phyloP scores from a whole-genome alignment of 176 grass and related monocot species.

The Saccharum officinarum region DNA sequence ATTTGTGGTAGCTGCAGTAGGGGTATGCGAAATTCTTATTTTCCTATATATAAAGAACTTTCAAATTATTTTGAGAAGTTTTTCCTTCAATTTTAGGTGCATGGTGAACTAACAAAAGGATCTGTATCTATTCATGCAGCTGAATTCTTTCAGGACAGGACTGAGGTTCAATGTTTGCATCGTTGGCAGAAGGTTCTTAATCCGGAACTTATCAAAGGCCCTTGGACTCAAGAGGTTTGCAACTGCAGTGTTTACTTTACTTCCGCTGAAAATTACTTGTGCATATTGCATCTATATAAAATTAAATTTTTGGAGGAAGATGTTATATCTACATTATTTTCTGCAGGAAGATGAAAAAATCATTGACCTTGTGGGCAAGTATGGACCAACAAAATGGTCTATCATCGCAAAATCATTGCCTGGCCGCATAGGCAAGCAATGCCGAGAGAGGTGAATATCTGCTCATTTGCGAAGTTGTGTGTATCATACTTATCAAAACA shows the following conservation, averaged over 20 bases:
- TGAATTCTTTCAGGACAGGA: conserved; percentile 84
- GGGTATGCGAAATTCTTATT: not conserved
- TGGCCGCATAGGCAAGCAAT: conserved; percentile 98
- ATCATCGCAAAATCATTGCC: conserved; percentile 85
- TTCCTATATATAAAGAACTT: conserved; percentile 14
- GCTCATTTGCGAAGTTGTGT: conserved; percentile 4
- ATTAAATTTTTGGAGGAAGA: conserved; percentile 16
- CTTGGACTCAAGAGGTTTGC: conserved; percentile 93
- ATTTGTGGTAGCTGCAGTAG: conserved; percentile 6
- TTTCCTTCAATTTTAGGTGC: not conserved
- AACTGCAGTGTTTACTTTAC: conserved; percentile 16
- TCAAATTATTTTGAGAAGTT: not conserved
- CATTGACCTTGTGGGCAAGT: conserved; percentile 77
- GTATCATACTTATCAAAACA: not conserved
- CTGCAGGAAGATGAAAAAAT: conserved; percentile 94
- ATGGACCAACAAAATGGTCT: conserved; percentile 98
- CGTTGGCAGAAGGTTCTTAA: conserved; percentile 99
- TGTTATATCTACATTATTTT: conserved; percentile 39
- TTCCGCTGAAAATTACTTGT: conserved; percentile 11
- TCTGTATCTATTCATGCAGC: conserved; percentile 55
- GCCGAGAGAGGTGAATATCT: conserved; percentile 81
- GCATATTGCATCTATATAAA: not conserved
- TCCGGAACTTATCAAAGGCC: conserved; percentile 97
- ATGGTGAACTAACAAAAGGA: conserved; percentile 15
- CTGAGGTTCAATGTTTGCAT: conserved; percentile 98